phyloP scores from a whole-genome alignment of 1,139 yeast species.

The Meyerozyma sp. region DNA sequence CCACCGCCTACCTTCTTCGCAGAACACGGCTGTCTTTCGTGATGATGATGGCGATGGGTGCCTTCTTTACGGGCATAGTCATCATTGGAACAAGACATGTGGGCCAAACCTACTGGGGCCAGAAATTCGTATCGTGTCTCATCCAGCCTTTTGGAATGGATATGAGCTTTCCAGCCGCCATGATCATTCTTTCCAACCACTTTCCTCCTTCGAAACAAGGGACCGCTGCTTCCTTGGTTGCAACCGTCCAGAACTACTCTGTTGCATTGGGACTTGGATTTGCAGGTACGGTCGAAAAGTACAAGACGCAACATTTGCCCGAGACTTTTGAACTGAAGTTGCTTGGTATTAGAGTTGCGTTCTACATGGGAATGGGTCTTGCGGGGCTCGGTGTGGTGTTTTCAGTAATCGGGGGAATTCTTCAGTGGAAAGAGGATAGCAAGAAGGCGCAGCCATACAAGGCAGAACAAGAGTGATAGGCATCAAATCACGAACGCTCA shows the following conservation, averaged over 20 bases:
- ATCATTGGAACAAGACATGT: slow-evolving; percentile 42
- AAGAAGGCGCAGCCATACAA: too few relatives aligned
- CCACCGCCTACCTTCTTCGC: slow-evolving; percentile 34
- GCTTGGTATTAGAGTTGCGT: slow-evolving; percentile 39
- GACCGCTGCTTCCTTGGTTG: slow-evolving; percentile 58
- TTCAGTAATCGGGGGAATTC: slow-evolving; percentile 10
- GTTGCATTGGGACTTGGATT: slow-evolving; percentile 60
- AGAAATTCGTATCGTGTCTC: slow-evolving; percentile 42
- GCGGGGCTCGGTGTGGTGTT: slow-evolving; percentile 39
- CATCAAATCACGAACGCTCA: too few relatives aligned
- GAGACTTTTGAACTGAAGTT: slow-evolving; percentile 18
- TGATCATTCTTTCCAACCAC: slow-evolving; percentile 44
- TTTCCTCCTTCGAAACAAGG: slow-evolving; percentile 57
- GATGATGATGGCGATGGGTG: slow-evolving; percentile 40
- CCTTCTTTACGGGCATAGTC: slow-evolving; percentile 35
- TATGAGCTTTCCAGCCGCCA: slow-evolving; percentile 60
- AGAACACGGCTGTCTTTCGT: slow-evolving; percentile 36
- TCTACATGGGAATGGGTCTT: slow-evolving; percentile 47
- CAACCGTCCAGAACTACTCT: slow-evolving; percentile 58
- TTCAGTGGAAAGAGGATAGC: not conserved
- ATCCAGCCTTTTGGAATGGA: slow-evolving; percentile 61
- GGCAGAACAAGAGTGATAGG: too few relatives aligned
- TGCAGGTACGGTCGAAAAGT: slow-evolving; percentile 56
- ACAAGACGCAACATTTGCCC: slow-evolving; percentile 27
- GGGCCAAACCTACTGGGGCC: slow-evolving; percentile 49